Conservation (phyloP, 192 early-diverging fungal genomes). For the Backusella luteola region DNA sequence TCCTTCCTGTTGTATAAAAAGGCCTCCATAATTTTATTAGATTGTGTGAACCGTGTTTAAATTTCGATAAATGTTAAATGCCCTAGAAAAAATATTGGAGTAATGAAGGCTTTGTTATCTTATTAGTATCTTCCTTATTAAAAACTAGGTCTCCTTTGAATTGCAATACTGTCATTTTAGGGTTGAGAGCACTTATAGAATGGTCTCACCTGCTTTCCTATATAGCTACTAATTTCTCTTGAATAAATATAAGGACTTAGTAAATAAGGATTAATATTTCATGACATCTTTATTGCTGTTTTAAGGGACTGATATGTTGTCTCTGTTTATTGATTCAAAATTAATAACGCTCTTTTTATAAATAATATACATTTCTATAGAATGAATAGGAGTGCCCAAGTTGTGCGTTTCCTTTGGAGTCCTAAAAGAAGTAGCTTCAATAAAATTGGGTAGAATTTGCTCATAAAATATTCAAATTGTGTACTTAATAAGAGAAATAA, state of each 20-base stretch:
- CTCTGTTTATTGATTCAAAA: not conserved
- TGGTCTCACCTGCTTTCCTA: not conserved
- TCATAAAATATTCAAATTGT: too few species aligned
- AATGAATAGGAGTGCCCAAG: not conserved
- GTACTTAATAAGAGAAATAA: too few species aligned
- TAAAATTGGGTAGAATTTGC: not conserved
- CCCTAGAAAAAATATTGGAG: not conserved
- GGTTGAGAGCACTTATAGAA: not conserved
- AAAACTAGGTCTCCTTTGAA: not conserved
- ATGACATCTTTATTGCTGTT: not conserved
- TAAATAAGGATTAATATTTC: not conserved
- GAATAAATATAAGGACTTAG: not conserved
- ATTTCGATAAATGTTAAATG: too few species aligned
- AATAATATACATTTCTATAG: not conserved
- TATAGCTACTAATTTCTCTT: not conserved
- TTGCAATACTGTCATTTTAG: not conserved
- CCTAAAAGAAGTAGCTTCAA: not conserved
- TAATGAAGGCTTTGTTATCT: not conserved
- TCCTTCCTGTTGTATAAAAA: too few species aligned
- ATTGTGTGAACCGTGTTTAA: too few species aligned
- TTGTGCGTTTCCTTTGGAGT: not conserved
- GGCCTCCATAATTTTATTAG: too few species aligned
- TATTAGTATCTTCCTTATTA: not conserved
- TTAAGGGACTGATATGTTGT: not conserved
- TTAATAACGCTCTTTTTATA: conserved; percentile 5